Base-by-base conservation (phyloP, 257 asterid species). In the Linaria vulgaris region DNA sequence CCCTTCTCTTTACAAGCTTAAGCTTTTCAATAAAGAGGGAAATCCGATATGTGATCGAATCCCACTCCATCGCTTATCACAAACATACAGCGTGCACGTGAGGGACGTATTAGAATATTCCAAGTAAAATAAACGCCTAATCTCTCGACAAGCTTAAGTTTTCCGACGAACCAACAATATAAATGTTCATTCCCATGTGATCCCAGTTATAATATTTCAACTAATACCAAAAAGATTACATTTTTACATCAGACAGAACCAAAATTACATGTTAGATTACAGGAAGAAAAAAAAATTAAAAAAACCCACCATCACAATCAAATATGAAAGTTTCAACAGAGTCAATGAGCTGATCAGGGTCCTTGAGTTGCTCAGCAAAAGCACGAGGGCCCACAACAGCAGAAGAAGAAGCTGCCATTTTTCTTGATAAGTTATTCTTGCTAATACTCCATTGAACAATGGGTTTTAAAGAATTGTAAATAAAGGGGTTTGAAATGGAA, bases 281-380 rank as follows among this genome's bases (percentile, higher is more conserved):
- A 15, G 51, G 25, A n/a, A n/a, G n/a, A n/a, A n/a, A 59, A 41
- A 31, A 50, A 3, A 17, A 11, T 30, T 52, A 45, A 25, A 59
- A n/a, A 54, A 1, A 69, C 69, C 4, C 69, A 94, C 99, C 99
- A 72, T 94, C 99, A 44, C 99, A 94, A 71, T 94, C 99, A 63
- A 94, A 94, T 56, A 94, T 90, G 87, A 94, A 94, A 31, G 97
- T 94, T 69, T 90, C 96, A 21, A 90, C 97, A 52, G 94, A 87
- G 74, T 87, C 87, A 61, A 94, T 85, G 52, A 94, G 96, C 65
- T 83, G 86, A 72, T 82, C 96, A 51, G 97, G 87, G 60, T 87
- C 80, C 70, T 78, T 77, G 73, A 94, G 96, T 61, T 87, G 82
- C 69, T 82, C 81, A 4, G 95, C 91, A 27, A 97, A 76, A 60